Evolutionary conservation across 1,139 yeast genomes (phyloP).

Genomic region (Nakaseomyces delphensis): DNA sequence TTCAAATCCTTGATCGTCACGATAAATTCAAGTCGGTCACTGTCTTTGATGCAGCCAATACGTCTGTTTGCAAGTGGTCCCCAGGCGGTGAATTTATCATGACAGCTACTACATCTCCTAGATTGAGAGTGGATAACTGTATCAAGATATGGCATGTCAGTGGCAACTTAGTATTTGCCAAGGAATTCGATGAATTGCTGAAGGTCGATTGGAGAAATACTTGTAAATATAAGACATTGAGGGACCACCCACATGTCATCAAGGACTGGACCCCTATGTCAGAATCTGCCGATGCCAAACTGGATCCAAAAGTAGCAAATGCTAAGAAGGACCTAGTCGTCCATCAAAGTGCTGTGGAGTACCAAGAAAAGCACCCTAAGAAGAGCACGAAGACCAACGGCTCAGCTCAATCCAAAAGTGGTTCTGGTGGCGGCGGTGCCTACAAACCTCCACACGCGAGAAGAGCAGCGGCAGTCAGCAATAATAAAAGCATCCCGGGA

Average conservation of each 20-base stretch:
- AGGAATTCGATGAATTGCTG: slow-evolving; percentile 73
- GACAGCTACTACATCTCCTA: slow-evolving; percentile 95
- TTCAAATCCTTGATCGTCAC: slow-evolving; percentile 90
- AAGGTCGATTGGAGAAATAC: slow-evolving; percentile 81
- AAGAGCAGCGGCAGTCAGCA: slow-evolving; percentile 36
- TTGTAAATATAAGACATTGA: slow-evolving; percentile 20
- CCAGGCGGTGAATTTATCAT: slow-evolving; percentile 94
- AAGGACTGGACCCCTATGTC: slow-evolving; percentile 38
- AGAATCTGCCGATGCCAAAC: slow-evolving; percentile 44
- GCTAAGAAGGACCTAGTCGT: slow-evolving; percentile 34
- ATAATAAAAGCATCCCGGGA: slow-evolving; percentile 32
- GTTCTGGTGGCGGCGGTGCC: slow-evolving; percentile 47
- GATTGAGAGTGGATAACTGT: slow-evolving; percentile 94
- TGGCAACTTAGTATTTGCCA: slow-evolving; percentile 70
- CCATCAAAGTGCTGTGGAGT: slow-evolving; percentile 59
- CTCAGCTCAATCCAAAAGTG: slow-evolving; percentile 42
- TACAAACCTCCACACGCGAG: slow-evolving; percentile 96
- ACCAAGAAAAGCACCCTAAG: slow-evolving; percentile 39
- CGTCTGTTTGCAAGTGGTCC: slow-evolving; percentile 94
- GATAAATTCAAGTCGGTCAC: slow-evolving; percentile 73
- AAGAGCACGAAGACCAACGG: slow-evolving; percentile 22
- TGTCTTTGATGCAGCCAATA: slow-evolving; percentile 84
- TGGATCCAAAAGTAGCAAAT: slow-evolving; percentile 25
- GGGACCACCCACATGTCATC: slow-evolving; percentile 20
- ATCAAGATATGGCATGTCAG: slow-evolving; percentile 87